A percentile compares a stretch with the other conserved stretches of the same genome.
These are phyloP conservation scores for Haplosporangium gracile DNA, from an alignment of 192 early-diverging fungal genomes.

Conservation along the genomic window DNA sequence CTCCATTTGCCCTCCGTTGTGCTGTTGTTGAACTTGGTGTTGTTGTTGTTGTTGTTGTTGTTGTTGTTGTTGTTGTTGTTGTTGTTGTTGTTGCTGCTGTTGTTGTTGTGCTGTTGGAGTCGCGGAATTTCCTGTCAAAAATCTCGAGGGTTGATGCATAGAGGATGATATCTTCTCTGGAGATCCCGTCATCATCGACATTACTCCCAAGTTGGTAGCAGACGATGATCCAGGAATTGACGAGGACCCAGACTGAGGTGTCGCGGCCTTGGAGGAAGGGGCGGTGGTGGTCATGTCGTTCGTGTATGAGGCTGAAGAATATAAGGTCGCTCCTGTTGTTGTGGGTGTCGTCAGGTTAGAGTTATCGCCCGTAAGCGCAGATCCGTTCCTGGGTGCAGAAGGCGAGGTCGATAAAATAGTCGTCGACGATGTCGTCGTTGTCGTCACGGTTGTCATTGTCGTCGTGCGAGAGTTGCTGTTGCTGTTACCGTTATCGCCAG, in stretches of 20 bases:
- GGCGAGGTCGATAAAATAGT: constrained; percentile 20
- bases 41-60: neutral
- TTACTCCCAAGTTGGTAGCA: neutral
- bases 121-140: neutral
- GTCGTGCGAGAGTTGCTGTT: constrained; percentile 1
- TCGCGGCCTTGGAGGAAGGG: neutral
- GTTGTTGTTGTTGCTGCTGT: neutral
- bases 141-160: neutral
- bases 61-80: neutral
- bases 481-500: neutral
- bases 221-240: constrained; percentile 9
- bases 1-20: constrained; percentile 12
- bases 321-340: neutral
- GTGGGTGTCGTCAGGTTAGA: constrained; percentile 6
- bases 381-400: constrained; percentile 12
- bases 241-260: constrained; percentile 23
- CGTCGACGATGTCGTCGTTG: neutral
- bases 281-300: neutral
- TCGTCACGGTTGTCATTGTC: neutral
- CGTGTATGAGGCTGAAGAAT: neutral
- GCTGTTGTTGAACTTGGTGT: neutral
- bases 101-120: neutral
- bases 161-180: constrained; percentile 12
- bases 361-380: constrained; percentile 2
- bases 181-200: constrained; percentile 4